Base-by-base conservation (phyloP, 805 yeast species). In the Cyberlindnera subsufficiens region DNA sequence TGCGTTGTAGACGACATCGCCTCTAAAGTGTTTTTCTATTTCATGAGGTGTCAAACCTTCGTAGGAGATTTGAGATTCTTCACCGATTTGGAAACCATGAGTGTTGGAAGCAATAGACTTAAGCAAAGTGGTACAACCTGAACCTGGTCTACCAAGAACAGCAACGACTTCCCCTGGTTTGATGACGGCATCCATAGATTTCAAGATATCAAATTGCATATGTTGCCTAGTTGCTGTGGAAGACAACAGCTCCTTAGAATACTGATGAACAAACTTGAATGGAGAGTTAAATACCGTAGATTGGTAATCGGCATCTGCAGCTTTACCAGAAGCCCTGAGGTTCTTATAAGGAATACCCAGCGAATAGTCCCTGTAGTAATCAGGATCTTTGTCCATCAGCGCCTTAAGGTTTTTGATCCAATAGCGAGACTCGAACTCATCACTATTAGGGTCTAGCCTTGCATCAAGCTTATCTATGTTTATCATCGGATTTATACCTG, bases 131-230 rank as follows among this genome's bases (percentile, higher is more conserved):
- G 86, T 67, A 53, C 86, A 80, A 35, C 86, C 86, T 30, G 84
- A 72, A 53, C 91, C 91, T 1, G 91, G 91, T 61, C 89, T 74
- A 44, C 93, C 91, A 37, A 84, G 66, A 9, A 84, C 90, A 42
- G 83, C 85, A 4, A 83, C 76, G 35, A 82, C 68, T 47, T 81
- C 81, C 42, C 89, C 88, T 3, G 88, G 82, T 42, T 65, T 66
- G 33, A 76, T 56, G 14, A 74, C 49, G 17, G 81, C 86, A 47
- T 78, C 82, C 75, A 74, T 69, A n/a, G 75, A 61, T 52, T 72
- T 73, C 56, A 73, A 67, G 49, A 69, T 77, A 51, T 64, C 74
- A 51, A 64, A 77, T 43, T 54, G 58, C 45, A 51, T 59, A 42
- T 49, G 60, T 46, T 45, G 54, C 47, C 52, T 58, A 32, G 37